Conservation (phyloP, 2,329 filamentous ascomycete genomes). For the Tolypocladium capitatum region DNA sequence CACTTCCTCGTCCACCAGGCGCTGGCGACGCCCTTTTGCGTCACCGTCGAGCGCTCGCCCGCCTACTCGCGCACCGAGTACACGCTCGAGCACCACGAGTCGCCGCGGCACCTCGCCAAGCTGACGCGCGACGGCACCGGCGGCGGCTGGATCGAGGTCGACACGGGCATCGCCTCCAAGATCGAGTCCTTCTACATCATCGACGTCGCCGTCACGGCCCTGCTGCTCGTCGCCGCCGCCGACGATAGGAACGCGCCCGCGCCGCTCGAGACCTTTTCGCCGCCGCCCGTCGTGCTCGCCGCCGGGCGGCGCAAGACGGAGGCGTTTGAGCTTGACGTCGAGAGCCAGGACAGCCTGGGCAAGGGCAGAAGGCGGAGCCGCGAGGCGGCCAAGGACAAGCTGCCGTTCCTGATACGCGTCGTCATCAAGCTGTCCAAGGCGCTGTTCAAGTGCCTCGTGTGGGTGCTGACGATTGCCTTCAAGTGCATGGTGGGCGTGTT, state of each 20-base stretch:
- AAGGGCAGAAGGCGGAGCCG: slow-evolving; percentile 23
- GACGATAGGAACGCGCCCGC: slow-evolving; percentile 36
- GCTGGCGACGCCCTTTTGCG: slow-evolving; percentile 48
- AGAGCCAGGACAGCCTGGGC: slow-evolving; percentile 40
- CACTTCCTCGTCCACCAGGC: slow-evolving; percentile 53
- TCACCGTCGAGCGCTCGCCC: slow-evolving; percentile 43
- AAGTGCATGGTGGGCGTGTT: slow-evolving; percentile 39
- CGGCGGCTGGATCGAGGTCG: slow-evolving; percentile 46
- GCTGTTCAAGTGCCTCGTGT: slow-evolving; percentile 44
- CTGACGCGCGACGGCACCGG: slow-evolving; percentile 48
- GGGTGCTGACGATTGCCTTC: slow-evolving; percentile 41
- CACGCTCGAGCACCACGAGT: slow-evolving; percentile 51
- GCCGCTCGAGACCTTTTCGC: slow-evolving; percentile 41
- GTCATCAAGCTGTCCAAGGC: slow-evolving; percentile 37
- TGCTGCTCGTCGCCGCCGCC: slow-evolving; percentile 43
- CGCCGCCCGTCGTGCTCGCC: slow-evolving; percentile 31
- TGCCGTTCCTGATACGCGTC: slow-evolving; percentile 35
- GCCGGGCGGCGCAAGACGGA: slow-evolving; percentile 29
- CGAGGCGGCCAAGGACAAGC: slow-evolving; percentile 29
- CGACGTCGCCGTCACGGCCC: slow-evolving; percentile 47
- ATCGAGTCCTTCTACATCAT: slow-evolving; percentile 49
- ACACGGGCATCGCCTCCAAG: slow-evolving; percentile 44
- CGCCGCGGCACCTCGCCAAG: slow-evolving; percentile 45
- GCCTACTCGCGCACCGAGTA: slow-evolving; percentile 51
- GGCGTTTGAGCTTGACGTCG: slow-evolving; percentile 47